Base-by-base conservation (phyloP, 2,329 filamentous ascomycete genomes). In the Curvularia hawaiiensis region DNA sequence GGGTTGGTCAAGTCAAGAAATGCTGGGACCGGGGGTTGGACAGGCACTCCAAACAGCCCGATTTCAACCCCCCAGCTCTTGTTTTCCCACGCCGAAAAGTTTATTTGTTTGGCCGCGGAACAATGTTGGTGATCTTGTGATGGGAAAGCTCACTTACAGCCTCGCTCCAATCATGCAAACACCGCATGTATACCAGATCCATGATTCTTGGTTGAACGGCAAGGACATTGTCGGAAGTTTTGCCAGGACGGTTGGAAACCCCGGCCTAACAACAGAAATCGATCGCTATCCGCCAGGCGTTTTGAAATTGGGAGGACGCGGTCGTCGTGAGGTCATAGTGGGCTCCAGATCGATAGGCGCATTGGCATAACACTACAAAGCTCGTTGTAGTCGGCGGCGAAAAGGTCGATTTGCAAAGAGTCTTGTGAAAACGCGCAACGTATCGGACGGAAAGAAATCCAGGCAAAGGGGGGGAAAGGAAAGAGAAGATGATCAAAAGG, bases 141-240 rank as follows among this genome's bases (percentile, higher is more conserved):
- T 10, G 20, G 14, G 11, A 22, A 38, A 48, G 14, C 43, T 4
- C 26, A 71, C 77, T 64, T 68, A 81, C 79, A 80, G 73, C 71
- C 79, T 68, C 14, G 76, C 69, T 64, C 69, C 60, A 33, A 79
- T 76, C 52, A 81, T 77, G 7, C 71, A 60, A 3, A 79, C 56
- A 10, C 77, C 78, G 50, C 78, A 69, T 16, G 73, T 71, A 63
- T 74, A 82, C 79, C 79, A 82, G 41, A 79, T 79, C 79, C 79
- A 81, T 52, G 76, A 78, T 66, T 82, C 79, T 40, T 76, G 71
- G 26, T 70, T 69, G 50, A 81, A 76, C 5, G 62, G 52, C 45
- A 66, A 50, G 20, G 49, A 18, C 67, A 69, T 69, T 44, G 52
- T 55, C 28, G 49, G 47, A 33, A 50, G 4, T 31, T 31, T 28